Evolutionary conservation across 2,329 filamentous ascomycete species (phyloP).

Genomic region (Penicillium sp.): DNA sequence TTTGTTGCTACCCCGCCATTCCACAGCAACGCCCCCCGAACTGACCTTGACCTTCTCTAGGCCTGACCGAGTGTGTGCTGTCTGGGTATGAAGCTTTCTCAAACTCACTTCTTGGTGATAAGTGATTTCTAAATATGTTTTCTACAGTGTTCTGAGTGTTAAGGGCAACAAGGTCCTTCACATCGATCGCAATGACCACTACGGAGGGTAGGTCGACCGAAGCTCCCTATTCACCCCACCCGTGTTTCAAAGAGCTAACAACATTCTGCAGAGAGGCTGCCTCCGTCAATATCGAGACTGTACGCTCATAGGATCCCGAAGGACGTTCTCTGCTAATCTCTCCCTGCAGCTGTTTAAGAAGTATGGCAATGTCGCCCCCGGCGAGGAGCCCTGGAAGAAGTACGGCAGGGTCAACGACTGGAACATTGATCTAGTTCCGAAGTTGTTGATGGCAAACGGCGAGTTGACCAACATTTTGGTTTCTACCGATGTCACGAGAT

Average conservation of each 20-base stretch:
- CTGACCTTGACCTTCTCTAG: slow-evolving; percentile 55
- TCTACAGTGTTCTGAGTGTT: slow-evolving; percentile 82
- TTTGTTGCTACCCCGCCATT: slow-evolving; percentile 57
- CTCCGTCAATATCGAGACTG: slow-evolving; percentile 93
- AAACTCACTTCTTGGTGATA: slow-evolving; percentile 26
- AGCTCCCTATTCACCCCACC: slow-evolving; percentile 24
- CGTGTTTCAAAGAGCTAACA: slow-evolving; percentile 32
- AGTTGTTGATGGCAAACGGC: slow-evolving; percentile 97
- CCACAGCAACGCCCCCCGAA: slow-evolving; percentile 24
- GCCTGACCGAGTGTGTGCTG: slow-evolving; percentile 97
- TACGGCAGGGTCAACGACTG: slow-evolving; percentile 97
- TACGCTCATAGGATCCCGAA: slow-evolving; percentile 48
- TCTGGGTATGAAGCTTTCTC: slow-evolving; percentile 72
- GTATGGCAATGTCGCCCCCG: slow-evolving; percentile 78
- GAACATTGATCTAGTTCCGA: slow-evolving; percentile 98
- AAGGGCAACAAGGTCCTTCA: slow-evolving; percentile 99
- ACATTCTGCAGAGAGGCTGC: slow-evolving; percentile 74
- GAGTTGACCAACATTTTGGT: slow-evolving; percentile 98
- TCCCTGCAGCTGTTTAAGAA: slow-evolving; percentile 89
- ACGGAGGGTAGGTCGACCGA: slow-evolving; percentile 76
- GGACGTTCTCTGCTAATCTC: slow-evolving; percentile 35
- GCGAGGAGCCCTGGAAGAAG: slow-evolving; percentile 95
- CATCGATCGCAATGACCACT: slow-evolving; percentile 98
- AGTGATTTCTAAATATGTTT: slow-evolving; percentile 23
- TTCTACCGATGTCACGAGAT: slow-evolving; percentile 87